phyloP scores from a whole-genome alignment of 1,284 basidiomycete species.

The Heliocybe sulcata region DNA sequence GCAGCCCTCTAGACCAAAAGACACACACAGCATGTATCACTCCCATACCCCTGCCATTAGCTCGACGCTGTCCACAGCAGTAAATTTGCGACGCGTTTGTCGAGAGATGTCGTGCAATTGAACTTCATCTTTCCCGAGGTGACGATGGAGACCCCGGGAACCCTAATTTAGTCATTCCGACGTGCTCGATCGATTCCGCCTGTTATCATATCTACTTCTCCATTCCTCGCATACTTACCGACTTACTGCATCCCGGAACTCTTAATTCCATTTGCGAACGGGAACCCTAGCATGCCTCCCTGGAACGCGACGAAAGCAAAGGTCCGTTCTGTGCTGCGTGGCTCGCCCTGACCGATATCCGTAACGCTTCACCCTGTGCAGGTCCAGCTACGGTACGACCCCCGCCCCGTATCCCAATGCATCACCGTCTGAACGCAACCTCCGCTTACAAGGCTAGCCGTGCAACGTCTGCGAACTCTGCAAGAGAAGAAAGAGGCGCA shows the following conservation, averaged over 20 bases:
- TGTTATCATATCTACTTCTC: not conserved
- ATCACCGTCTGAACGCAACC: not conserved
- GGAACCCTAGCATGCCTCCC: slow-evolving; percentile 36
- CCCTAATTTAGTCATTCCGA: not conserved
- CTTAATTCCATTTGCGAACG: too few species aligned
- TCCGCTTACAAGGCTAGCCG: slow-evolving; percentile 58
- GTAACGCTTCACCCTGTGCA: slow-evolving; percentile 29
- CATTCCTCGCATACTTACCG: not conserved
- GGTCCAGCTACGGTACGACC: slow-evolving; percentile 12
- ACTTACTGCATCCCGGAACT: too few species aligned
- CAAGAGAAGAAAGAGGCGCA: slow-evolving; percentile 94
- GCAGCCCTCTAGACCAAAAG: not conserved
- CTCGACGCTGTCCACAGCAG: not conserved
- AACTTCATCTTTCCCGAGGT: too few species aligned
- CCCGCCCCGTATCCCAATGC: slow-evolving; percentile 6
- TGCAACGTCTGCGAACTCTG: slow-evolving; percentile 84
- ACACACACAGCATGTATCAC: not conserved
- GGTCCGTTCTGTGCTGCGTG: slow-evolving; percentile 25
- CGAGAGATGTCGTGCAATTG: too few species aligned
- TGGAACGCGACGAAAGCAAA: slow-evolving; percentile 74
- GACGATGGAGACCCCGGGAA: not conserved
- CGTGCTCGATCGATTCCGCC: not conserved
- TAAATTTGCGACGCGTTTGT: not conserved
- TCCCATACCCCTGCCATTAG: not conserved
- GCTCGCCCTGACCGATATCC: slow-evolving; percentile 56